Evolutionary conservation across 208 protist genomes (phyloP), one percentile per base, ranked within the genome.

Genomic region (Entamoeba nuttalli): DNA sequence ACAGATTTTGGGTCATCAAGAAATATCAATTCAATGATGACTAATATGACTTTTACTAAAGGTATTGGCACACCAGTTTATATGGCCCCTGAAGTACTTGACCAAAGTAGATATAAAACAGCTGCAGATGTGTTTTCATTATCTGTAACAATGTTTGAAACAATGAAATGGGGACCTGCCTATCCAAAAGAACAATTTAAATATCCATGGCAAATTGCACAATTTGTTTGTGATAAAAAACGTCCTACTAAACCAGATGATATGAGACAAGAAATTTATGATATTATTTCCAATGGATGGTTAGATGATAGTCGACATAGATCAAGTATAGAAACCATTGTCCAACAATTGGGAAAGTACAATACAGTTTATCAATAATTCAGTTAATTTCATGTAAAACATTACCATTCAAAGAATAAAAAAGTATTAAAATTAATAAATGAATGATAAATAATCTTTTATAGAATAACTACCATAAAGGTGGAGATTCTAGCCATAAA

Each of bases 61-160:
- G 71, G 48, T 50, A 48, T 94, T 51, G 95, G 95, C 11, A 96
- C 95, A 19, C 95, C 95, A 15, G 14, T 19, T 21, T 97, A 95
- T 94, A 97, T 96, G 95, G 96, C 96, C 5, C 97, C 97, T 48
- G 97, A 97, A 84, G 95, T 97, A 50, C 44, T 97, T 69, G 14
- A 73, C 25, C 94, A 93, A 0, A 21, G 94, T 48, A 51, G 73
- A 35, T 97, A 97, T 95, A 95, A 95, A 53, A 57, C 96, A 25
- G 95, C 95, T 3, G 97, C 96, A 7, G 97, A 97, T 96, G 96
- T 97, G 4, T 97, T 96, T 52, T 96, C 95, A 2, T 97, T 96
- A 96, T 96, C 95, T 19, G 94, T 97, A 9, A 96, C 97, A 2
- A 93, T 97, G 52, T 95, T 57, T 0, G 96, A 97, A 62, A 55